These are phyloP conservation scores for Pneumocystis canis DNA, from an alignment of 1,139 yeast genomes.

Conservation along the genomic window DNA sequence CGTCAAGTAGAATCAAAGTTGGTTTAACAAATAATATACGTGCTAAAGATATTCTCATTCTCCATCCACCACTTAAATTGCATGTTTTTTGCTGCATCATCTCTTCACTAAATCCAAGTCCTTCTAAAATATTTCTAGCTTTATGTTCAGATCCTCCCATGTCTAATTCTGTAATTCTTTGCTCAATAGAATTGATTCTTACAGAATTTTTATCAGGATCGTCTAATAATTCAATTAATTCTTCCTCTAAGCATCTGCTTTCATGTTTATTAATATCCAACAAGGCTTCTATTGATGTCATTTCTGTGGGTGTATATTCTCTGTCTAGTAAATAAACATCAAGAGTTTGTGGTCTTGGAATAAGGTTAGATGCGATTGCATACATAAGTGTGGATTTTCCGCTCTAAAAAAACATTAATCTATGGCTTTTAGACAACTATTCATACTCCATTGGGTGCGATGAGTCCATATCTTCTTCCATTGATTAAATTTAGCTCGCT, in stretches of 20 bases:
- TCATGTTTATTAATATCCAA: slow-evolving; percentile 92
- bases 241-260: slow-evolving; percentile 85
- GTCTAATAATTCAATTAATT: slow-evolving; percentile 47
- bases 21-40: slow-evolving; percentile 78
- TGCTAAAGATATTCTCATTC: slow-evolving; percentile 80
- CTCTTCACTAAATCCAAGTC: slow-evolving; percentile 83
- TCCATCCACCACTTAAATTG: slow-evolving; percentile 99
- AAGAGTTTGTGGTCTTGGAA: slow-evolving; percentile 80
- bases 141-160: slow-evolving; percentile 11
- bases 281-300: slow-evolving; percentile 86
- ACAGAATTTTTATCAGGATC: slow-evolving; percentile 15
- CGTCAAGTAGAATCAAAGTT: slow-evolving; percentile 74
- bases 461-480: slow-evolving; percentile 91
- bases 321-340: slow-evolving; percentile 89
- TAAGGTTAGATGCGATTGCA: slow-evolving; percentile 89
- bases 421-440: background rate
- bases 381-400: slow-evolving; percentile 93
- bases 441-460: slow-evolving; percentile 93
- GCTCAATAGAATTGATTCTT: slow-evolving; percentile 11
- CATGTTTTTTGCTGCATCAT: slow-evolving; percentile 83
- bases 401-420: slow-evolving; percentile 20
- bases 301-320: slow-evolving; percentile 91
- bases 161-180: slow-evolving; percentile 12
- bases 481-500: slow-evolving; percentile 80
- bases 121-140: slow-evolving; percentile 66